These are phyloP conservation scores for Tuber aestivum DNA, from an alignment of 495 filamentous ascomycete species.

Conservation along the genomic window DNA sequence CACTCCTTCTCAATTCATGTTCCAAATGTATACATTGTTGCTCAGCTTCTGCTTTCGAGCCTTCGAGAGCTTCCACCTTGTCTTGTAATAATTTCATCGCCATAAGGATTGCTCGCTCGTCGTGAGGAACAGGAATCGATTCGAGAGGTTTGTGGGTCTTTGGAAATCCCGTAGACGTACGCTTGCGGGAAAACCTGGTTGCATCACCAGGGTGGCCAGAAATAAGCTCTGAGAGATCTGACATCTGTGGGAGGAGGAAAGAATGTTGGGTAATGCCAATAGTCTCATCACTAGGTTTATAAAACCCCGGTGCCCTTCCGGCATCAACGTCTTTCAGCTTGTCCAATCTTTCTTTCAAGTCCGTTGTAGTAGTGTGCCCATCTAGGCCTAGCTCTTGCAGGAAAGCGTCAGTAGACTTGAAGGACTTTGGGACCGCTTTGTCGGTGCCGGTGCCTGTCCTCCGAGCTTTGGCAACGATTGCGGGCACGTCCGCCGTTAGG, in stretches of 20 bases:
- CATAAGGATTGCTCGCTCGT: slow-evolving; percentile 65
- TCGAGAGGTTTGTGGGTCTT: slow-evolving; percentile 51
- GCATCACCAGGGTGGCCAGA: slow-evolving; percentile 54
- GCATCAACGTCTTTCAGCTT: slow-evolving; percentile 26
- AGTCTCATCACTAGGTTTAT: slow-evolving; percentile 23
- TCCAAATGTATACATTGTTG: slow-evolving; percentile 55
- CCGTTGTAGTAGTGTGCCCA: slow-evolving; percentile 32
- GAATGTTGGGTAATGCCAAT: slow-evolving; percentile 45
- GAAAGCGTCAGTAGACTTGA: slow-evolving; percentile 42
- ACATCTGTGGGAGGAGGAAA: slow-evolving; percentile 61
- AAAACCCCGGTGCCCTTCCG: not conserved
- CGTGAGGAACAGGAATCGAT: slow-evolving; percentile 59
- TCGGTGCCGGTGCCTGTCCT: slow-evolving; percentile 16
- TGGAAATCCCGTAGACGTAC: slow-evolving; percentile 47
- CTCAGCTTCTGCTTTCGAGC: slow-evolving; percentile 55
- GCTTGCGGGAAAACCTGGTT: slow-evolving; percentile 46
- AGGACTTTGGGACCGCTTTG: slow-evolving; percentile 27
- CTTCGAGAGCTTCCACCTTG: slow-evolving; percentile 58
- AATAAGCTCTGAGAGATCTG: slow-evolving; percentile 66
- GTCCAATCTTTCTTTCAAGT: slow-evolving; percentile 32
- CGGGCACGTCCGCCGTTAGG: slow-evolving; percentile 32
- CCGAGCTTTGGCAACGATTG: slow-evolving; percentile 31
- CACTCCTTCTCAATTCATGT: slow-evolving; percentile 52
- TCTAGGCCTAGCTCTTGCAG: slow-evolving; percentile 41
- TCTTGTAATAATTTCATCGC: slow-evolving; percentile 62